These are phyloP conservation scores for Syzygium aromaticum DNA, from an alignment of 345 rosid species.

Conservation along the genomic window DNA sequence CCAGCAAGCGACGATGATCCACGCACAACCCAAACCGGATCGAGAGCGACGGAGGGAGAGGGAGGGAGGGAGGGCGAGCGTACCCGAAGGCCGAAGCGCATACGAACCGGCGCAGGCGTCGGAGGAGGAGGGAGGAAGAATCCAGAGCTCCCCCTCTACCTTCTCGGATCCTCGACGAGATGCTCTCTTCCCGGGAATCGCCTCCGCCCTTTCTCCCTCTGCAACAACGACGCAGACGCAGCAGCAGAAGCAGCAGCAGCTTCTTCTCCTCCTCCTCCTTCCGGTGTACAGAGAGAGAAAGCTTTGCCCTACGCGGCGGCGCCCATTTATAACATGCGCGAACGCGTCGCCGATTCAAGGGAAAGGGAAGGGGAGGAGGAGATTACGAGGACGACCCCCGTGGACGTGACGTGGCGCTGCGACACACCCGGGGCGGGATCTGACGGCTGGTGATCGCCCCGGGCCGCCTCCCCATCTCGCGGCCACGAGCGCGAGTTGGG, in stretches of 20 bases:
- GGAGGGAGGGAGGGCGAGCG: neutral
- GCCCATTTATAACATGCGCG: neutral
- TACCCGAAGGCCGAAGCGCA: conserved; percentile 64
- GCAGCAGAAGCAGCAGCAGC: neutral
- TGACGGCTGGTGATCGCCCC: neutral
- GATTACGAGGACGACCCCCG: neutral
- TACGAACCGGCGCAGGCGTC: conserved; percentile 66
- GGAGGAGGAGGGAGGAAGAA: conserved; percentile 49
- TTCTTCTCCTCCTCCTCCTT: neutral
- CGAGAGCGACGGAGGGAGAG: neutral
- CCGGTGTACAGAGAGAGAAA: neutral
- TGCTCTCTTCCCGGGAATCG: no score
- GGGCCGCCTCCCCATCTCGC: neutral
- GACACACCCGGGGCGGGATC: neutral
- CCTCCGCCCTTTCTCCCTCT: no score
- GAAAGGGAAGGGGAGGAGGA: neutral
- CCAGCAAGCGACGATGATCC: neutral
- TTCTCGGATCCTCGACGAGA: no score
- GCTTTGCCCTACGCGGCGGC: neutral
- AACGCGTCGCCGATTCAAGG: neutral
- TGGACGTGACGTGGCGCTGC: neutral
- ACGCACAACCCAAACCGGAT: neutral
- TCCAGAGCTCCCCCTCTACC: conserved; percentile 42
- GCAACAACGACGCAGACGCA: no score
- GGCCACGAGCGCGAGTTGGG: neutral